Base-by-base conservation (phyloP, 2,329 filamentous ascomycete species). In the Fusarium foetens region DNA sequence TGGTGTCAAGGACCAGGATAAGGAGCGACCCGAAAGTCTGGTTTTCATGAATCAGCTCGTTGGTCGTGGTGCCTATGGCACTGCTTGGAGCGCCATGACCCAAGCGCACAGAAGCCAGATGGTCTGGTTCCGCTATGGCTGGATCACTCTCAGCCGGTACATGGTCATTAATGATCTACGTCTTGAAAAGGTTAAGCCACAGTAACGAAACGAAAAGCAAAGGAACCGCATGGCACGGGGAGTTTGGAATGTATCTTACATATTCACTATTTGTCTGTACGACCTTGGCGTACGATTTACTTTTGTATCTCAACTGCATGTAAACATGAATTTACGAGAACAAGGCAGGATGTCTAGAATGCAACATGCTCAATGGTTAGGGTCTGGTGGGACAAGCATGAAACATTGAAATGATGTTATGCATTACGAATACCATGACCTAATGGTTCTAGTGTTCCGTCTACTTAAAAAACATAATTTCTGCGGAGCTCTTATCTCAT, bases 111-210 rank as follows among this genome's bases (percentile, higher is more conserved):
- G 90, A 83, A 98, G 94, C 81, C 96, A 99, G 87, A 99, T 99
- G 96, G 90, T 93, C 41, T 99, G 96, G 96, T 99, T 98, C 80
- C 90, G 96, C 12, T 98, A 94, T 89, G 94, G 94, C 6, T 99
- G 95, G 94, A 97, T 99, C 79, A 87, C 89, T 0, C 80, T 97
- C 63, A 96, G 94, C 77, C 87, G 96, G 68, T 99, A 98, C 83
- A 98, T 99, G 96, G 88, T 94, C 63, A 88, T 98, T 36, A 99
- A 99, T 82, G 95, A 98, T 80, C 80, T 99, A 82, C 88, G 86
- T 78, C 80, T 89, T 36, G 87, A 88, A 72, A 83, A 82, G 66
- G 76, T 80, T 42, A 67, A 75, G 68, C 36, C 57, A 12, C 64
- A 69, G 46, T 68, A 25, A 63, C 33, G 43, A 55, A 57, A 61